phyloP scores from a whole-genome alignment of 2,329 filamentous ascomycete genomes.

The Exophiala alcalophila region DNA sequence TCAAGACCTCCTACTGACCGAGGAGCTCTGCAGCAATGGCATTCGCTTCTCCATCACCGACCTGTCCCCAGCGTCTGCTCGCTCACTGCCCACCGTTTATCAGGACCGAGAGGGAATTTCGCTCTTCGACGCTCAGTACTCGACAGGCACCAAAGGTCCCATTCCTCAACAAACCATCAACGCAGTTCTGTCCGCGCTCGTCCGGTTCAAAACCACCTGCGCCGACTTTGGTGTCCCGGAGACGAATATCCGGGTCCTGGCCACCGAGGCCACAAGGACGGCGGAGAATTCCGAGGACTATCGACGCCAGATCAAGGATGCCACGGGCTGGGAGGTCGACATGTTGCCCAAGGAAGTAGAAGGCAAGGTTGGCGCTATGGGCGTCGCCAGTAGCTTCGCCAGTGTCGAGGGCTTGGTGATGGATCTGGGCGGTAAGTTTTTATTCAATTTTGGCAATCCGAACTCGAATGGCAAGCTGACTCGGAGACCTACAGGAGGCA shows the following conservation, averaged over 20 bases:
- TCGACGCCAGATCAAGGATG: slow-evolving; percentile 61
- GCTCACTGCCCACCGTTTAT: slow-evolving; percentile 74
- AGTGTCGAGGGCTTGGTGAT: slow-evolving; percentile 75
- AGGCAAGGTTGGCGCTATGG: slow-evolving; percentile 77
- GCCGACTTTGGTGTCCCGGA: slow-evolving; percentile 63
- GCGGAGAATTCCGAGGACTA: slow-evolving; percentile 72
- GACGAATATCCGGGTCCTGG: slow-evolving; percentile 69
- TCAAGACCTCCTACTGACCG: too few species aligned
- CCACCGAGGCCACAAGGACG: slow-evolving; percentile 83
- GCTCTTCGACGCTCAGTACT: slow-evolving; percentile 72
- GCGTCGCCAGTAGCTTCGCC: slow-evolving; percentile 71
- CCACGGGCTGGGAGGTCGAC: slow-evolving; percentile 66
- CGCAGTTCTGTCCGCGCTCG: slow-evolving; percentile 64
- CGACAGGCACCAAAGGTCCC: slow-evolving; percentile 43
- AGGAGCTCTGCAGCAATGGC: slow-evolving; percentile 61
- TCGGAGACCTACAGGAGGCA: slow-evolving; percentile 18
- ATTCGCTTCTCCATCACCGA: slow-evolving; percentile 89
- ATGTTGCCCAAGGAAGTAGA: slow-evolving; percentile 77
- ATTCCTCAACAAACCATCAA: slow-evolving; percentile 60
- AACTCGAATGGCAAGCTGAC: not conserved
- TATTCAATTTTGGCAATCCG: not conserved
- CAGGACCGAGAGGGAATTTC: slow-evolving; percentile 77
- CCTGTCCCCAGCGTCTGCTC: slow-evolving; percentile 66
- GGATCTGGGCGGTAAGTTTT: slow-evolving; percentile 62
- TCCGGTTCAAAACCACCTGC: slow-evolving; percentile 70